phyloP scores from a whole-genome alignment of 257 asterid genomes.

The Solanum lycopersicoides region DNA sequence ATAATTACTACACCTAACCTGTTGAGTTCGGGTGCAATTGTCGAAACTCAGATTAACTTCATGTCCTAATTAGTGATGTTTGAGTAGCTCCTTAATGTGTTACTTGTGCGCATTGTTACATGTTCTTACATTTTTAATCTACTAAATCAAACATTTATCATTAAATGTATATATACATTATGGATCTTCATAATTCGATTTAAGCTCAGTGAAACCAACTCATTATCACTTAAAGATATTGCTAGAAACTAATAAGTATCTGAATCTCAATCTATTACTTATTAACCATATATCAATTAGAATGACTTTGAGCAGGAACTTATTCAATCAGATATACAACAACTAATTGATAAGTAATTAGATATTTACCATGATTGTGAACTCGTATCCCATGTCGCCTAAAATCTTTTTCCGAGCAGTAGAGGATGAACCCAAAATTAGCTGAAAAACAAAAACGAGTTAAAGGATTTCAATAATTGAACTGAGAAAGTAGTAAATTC shows the following conservation, averaged over 20 bases:
- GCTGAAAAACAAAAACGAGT: constrained; percentile 24
- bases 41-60: background rate
- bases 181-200: background rate
- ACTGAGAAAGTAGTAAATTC: background rate
- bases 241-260: background rate
- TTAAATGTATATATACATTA: background rate
- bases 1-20: background rate
- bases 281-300: background rate
- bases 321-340: background rate
- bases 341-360: background rate
- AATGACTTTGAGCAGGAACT: background rate
- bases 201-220: background rate
- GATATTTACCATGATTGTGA: constrained; percentile 51
- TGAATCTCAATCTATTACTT: background rate
- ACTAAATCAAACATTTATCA: background rate
- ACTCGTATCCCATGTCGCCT: constrained; percentile 67
- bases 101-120: background rate
- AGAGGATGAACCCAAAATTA: constrained; percentile 86
- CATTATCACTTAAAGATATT: background rate
- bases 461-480: background rate
- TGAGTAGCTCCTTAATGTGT: background rate
- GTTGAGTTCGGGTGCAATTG: background rate
- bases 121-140: background rate
- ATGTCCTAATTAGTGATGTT: background rate
- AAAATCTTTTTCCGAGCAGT: constrained; percentile 61